phyloP scores from a whole-genome alignment of 371 early-diverging fungal species.

The Entomophthora muscae region DNA sequence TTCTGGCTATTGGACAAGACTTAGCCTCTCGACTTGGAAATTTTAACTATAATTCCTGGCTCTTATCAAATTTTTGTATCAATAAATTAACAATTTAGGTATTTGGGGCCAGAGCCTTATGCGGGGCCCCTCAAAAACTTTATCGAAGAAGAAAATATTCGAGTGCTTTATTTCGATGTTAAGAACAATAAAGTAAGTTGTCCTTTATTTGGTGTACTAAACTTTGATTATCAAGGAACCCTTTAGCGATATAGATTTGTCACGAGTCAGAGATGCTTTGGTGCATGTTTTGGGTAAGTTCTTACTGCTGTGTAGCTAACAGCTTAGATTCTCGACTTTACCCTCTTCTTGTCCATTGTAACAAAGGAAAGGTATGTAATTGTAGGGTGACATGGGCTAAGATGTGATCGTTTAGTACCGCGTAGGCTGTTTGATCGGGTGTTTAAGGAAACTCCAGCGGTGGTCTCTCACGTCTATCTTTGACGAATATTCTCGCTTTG shows the following conservation, averaged over 20 bases:
- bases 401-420: constrained; percentile 38
- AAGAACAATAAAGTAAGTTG: constrained; percentile 62
- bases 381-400: background rate
- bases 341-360: constrained; percentile 79
- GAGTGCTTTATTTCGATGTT: constrained; percentile 55
- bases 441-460: constrained; percentile 75
- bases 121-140: constrained; percentile 61
- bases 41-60: too few relatives aligned
- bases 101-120: constrained; percentile 64
- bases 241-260: constrained; percentile 69
- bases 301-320: background rate
- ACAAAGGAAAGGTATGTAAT: constrained; percentile 66
- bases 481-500: constrained; percentile 85
- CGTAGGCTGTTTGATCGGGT: constrained; percentile 85
- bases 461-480: constrained; percentile 93
- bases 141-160: constrained; percentile 45
- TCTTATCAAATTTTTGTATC: too few relatives aligned
- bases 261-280: constrained; percentile 56
- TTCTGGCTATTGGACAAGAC: too few relatives aligned
- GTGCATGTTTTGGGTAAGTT: constrained; percentile 44
- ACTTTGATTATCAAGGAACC: constrained; percentile 40
- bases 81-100: constrained; percentile 18
- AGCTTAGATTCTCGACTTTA: constrained; percentile 45
- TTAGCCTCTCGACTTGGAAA: too few relatives aligned
- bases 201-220: background rate